These are phyloP conservation scores for Jackrogersella multiformis DNA, from an alignment of 495 filamentous ascomycete species.

Conservation along the genomic window DNA sequence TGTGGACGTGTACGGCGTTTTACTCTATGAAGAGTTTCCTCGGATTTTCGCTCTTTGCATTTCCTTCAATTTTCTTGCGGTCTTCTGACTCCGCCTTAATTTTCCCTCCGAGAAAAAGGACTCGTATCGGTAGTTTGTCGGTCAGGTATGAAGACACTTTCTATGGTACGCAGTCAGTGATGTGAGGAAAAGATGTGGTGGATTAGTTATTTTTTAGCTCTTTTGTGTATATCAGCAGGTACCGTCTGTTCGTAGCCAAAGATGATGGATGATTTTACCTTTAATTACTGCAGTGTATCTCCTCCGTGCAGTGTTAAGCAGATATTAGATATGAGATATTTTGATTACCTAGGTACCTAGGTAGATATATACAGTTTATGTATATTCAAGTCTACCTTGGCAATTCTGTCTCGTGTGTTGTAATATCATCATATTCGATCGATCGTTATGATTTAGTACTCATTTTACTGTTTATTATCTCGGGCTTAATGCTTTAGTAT, in stretches of 20 bases:
- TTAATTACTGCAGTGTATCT: conserved; percentile 22
- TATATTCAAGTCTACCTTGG: too few species aligned
- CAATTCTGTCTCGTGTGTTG: too few species aligned
- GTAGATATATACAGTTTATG: not conserved
- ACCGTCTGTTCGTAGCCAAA: not conserved
- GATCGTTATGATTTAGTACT: too few species aligned
- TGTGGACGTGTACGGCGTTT: conserved; percentile 29
- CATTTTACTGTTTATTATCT: too few species aligned
- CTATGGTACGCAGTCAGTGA: conserved; percentile 15
- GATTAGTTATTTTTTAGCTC: conserved; percentile 36
- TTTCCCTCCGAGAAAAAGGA: conserved; percentile 26
- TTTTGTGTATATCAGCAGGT: conserved; percentile 31
- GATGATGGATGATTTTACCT: conserved; percentile 11
- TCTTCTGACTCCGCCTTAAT: conserved; percentile 20
- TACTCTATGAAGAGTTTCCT: conserved; percentile 29
- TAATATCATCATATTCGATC: too few species aligned
- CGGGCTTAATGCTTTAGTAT: too few species aligned
- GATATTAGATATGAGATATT: conserved; percentile 34
- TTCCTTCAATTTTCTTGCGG: conserved; percentile 20
- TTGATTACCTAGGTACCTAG: conserved; percentile 3
- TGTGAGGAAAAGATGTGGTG: conserved; percentile 22
- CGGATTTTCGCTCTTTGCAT: conserved; percentile 31
- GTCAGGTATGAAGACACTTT: conserved; percentile 14
- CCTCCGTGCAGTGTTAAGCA: conserved; percentile 8
- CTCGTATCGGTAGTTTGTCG: conserved; percentile 13